These are phyloP conservation scores for Brettanomyces sp. DNA, from an alignment of 805 yeast genomes.

Conservation along the genomic window DNA sequence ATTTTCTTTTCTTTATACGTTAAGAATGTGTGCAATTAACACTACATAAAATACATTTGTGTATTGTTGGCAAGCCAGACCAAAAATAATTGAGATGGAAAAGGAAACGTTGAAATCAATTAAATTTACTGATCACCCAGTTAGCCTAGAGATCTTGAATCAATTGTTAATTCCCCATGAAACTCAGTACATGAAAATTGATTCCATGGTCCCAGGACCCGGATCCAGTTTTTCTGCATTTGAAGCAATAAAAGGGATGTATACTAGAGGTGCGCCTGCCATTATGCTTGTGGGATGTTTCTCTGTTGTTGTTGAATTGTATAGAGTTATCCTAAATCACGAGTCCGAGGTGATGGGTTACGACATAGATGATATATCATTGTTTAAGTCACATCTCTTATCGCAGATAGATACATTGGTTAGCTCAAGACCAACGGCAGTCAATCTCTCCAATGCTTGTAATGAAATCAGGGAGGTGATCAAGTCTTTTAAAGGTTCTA, in stretches of 20 bases:
- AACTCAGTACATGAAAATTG: conserved; percentile 55
- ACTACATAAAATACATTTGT: no score
- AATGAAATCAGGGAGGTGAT: conserved; percentile 32
- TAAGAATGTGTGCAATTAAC: no score
- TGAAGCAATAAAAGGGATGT: conserved; percentile 80
- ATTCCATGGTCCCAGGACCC: conserved; percentile 46
- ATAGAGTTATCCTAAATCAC: conserved; percentile 21
- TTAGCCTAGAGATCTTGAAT: conserved; percentile 56
- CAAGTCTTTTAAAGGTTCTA: conserved; percentile 7
- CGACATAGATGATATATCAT: conserved; percentile 9
- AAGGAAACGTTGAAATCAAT: conserved; percentile 49
- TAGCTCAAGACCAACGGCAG: conserved; percentile 91
- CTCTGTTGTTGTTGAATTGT: conserved; percentile 68
- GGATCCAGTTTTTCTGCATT: conserved; percentile 64
- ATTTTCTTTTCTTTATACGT: no score
- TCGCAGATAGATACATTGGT: conserved; percentile 55
- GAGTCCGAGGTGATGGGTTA: conserved; percentile 18
- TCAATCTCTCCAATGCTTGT: conserved; percentile 74
- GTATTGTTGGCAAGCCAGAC: not conserved
- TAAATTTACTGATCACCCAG: conserved; percentile 40
- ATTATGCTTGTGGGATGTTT: conserved; percentile 91
- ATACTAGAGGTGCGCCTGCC: conserved; percentile 97
- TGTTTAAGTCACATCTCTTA: conserved; percentile 29
- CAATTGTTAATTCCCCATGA: conserved; percentile 78
- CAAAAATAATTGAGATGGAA: conserved; percentile 10